A percentile compares a stretch with the other conserved stretches of the same genome.
Evolutionary conservation across 345 rosid species (phyloP).

Genomic region (Dimocarpus longan): DNA sequence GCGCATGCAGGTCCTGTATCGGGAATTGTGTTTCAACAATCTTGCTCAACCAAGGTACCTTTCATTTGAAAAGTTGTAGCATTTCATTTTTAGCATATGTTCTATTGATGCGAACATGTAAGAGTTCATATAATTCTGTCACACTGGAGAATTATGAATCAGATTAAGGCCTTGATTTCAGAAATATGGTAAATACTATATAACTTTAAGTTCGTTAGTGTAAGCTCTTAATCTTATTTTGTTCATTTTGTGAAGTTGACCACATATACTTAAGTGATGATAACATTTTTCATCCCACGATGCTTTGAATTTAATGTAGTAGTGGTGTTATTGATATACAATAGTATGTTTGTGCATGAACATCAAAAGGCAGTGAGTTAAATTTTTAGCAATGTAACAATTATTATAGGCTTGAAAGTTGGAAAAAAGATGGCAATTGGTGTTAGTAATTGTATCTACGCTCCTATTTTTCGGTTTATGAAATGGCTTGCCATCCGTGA

Average conservation of each 20-base stretch:
- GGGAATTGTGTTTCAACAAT: conserved; percentile 60
- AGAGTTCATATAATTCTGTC: background rate
- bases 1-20: conserved; percentile 64
- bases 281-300: background rate
- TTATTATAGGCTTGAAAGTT: background rate
- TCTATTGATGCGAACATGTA: background rate
- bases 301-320: background rate
- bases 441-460: background rate
- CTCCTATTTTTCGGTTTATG: background rate
- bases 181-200: no score
- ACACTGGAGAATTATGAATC: background rate
- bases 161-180: background rate
- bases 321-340: background rate
- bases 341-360: background rate
- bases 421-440: background rate
- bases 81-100: background rate
- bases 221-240: background rate
- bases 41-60: conserved; percentile 63
- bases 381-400: background rate
- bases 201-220: no score
- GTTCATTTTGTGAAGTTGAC: background rate
- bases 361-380: background rate
- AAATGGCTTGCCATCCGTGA: background rate
- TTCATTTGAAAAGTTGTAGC: background rate
- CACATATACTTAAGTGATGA: background rate